These are phyloP conservation scores for Bipolaris victoriae DNA, from an alignment of 2,329 filamentous ascomycete species.

Conservation along the genomic window DNA sequence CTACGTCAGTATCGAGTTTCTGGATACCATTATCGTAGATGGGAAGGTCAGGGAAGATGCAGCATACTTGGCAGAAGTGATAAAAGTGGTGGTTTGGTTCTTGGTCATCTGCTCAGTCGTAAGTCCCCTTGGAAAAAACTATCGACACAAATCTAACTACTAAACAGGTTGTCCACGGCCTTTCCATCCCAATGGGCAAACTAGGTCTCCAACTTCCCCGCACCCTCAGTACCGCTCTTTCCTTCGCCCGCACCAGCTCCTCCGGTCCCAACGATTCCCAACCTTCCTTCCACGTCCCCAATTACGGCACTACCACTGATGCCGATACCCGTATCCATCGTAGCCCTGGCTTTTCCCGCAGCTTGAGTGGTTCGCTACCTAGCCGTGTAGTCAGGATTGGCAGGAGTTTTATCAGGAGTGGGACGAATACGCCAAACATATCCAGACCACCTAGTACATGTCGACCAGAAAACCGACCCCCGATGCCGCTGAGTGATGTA, in stretches of 20 bases:
- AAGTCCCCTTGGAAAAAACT: slow-evolving; percentile 46
- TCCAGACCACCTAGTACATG: slow-evolving; percentile 3
- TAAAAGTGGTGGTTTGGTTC: slow-evolving; percentile 83
- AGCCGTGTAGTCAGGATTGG: slow-evolving; percentile 45
- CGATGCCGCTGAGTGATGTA: not conserved
- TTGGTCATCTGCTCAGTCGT: slow-evolving; percentile 82
- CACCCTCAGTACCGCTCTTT: slow-evolving; percentile 62
- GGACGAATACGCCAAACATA: slow-evolving; percentile 13
- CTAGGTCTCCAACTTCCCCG: slow-evolving; percentile 66
- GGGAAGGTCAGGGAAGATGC: slow-evolving; percentile 70
- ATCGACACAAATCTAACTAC: slow-evolving; percentile 2
- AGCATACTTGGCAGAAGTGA: slow-evolving; percentile 66
- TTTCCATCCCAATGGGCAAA: slow-evolving; percentile 79
- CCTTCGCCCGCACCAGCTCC: slow-evolving; percentile 21
- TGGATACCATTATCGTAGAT: slow-evolving; percentile 64
- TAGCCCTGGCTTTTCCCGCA: slow-evolving; percentile 31
- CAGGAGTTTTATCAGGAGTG: slow-evolving; percentile 40
- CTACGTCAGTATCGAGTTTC: slow-evolving; percentile 78
- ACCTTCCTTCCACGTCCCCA: slow-evolving; percentile 43
- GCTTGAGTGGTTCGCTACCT: slow-evolving; percentile 31
- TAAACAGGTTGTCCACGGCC: slow-evolving; percentile 73
- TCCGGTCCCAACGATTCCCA: slow-evolving; percentile 23
- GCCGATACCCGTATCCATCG: slow-evolving; percentile 33
- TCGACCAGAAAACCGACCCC: not conserved
- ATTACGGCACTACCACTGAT: slow-evolving; percentile 22